Evolutionary conservation across 768 basidiomycete genomes (phyloP), one percentile per base, ranked within the genome.

Genomic region (Boletus reticulatus): DNA sequence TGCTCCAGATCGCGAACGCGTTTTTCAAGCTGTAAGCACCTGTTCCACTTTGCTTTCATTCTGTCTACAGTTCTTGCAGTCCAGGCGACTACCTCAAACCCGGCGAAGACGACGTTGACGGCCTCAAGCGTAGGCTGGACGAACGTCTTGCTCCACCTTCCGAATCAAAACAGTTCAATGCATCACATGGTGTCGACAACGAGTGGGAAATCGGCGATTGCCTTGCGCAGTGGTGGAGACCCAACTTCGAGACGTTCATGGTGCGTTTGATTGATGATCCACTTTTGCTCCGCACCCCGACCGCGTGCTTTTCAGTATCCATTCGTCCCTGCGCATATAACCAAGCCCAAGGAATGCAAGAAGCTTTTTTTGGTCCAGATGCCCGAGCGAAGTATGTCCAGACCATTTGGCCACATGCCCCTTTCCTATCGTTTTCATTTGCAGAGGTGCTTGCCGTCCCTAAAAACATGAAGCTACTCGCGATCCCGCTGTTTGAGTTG

Each of bases 71-170:
- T 6, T 9, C 27, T 43, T 32, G 17, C 58, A 95, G 94, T 14
- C 97, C 97, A 4, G 97, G 97, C n/a, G 94, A 98, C 74, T 98
- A 98, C 74, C 85, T 99, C 56, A 94, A 94, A 68, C 96, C 96
- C 2, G 92, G 93, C 9, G 97, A 98, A 76, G 88, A 92, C 64
- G 96, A 98, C 65, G 79, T 88, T 50, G 87, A 92, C 5, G 97
- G 97, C 4, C 82, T 98, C 47, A 93, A 97, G 72, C 82, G 84
- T 14, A 84, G 93, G 10, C 78, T 99, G 29, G 92, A 98, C 69
- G 88, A 92, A 20, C 88, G 94, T 9, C 85, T 99, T 8, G 92
- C 90, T 0, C 90, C 93, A 0, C 86, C 88, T 0, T 75, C 79
- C 12, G 84, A 85, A 52, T 88, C 80, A 73, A 73, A 75, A n/a